These are phyloP conservation scores for Cryptococcus neoformans DNA, from an alignment of 1,284 basidiomycete genomes.

Conservation along the genomic window DNA sequence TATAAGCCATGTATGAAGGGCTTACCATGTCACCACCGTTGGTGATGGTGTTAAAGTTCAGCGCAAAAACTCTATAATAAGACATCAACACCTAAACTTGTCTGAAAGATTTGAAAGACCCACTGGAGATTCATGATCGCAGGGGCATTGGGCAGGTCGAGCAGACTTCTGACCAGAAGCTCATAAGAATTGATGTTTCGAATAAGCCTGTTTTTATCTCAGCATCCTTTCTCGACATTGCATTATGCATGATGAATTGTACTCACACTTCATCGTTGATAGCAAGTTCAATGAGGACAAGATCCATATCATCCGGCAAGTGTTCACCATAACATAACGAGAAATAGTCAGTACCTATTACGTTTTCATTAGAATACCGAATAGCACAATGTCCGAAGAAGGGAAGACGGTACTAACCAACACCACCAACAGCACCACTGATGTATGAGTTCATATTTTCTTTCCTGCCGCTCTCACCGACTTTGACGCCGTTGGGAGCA, in stretches of 20 bases:
- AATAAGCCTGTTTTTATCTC: constrained; percentile 8
- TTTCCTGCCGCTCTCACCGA: constrained; percentile 11
- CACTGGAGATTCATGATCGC: constrained; percentile 39
- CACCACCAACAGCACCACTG: constrained; percentile 40
- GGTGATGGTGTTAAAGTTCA: constrained; percentile 31
- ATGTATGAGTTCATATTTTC: constrained; percentile 25
- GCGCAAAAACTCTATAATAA: constrained; percentile 30
- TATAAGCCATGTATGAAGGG: neutral
- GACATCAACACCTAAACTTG: neutral
- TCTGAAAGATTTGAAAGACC: constrained; percentile 1
- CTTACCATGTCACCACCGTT: constrained; percentile 37
- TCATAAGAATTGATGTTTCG: constrained; percentile 32
- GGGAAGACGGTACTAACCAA: constrained; percentile 16
- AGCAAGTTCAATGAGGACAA: constrained; percentile 34
- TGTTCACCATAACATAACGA: constrained; percentile 33
- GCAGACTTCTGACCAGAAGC: constrained; percentile 29
- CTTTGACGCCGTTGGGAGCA: constrained; percentile 9
- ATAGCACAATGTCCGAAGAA: neutral
- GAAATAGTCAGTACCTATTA: constrained; percentile 35
- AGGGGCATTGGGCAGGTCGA: constrained; percentile 34
- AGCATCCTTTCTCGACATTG: neutral
- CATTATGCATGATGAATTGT: neutral
- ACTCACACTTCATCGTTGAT: constrained; percentile 41
- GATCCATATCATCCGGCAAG: constrained; percentile 32
- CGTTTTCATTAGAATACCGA: neutral